Base-by-base conservation (phyloP, 2,329 filamentous ascomycete genomes). In the Ambrosiella xylebori region DNA sequence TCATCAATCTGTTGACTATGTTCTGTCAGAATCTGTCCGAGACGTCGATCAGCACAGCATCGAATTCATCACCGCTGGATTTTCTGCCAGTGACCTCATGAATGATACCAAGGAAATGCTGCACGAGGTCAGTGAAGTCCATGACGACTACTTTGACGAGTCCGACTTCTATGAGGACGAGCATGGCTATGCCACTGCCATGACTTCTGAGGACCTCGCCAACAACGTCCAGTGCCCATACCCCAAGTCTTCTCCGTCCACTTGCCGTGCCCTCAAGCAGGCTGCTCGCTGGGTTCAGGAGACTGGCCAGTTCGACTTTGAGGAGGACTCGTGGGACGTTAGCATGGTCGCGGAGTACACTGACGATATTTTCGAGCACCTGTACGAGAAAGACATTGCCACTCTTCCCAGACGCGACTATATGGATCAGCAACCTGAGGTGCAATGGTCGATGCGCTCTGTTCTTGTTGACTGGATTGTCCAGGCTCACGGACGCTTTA, bases 381-480 rank as follows among this genome's bases (percentile, higher is more conserved):
- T 53, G 68, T 66, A 64, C 58, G 66, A 61, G 36, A 49, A 53
- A 45, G 58, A 59, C 19, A 41, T 44, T 36, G 41, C 40, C 64
- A 86, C 96, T 81, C 76, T 90, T 45, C 93, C 93, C 1, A 90
- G 93, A 66, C 77, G 88, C 2, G 81, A 93, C 68, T 98, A 98
- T 75, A 98, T 98, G 91, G 88, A 95, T 62, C 83, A 86, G 63
- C 93, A 98, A 69, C 84, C 85, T n/a, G 91, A 97, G 70, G 94
- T 98, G 59, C 88, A 95, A 68, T 98, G 93, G 93, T 95, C 90
- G 2, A 98, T 97, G 93, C 88, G 93, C 52, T 85, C 89, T 5
- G 88, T 97, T 19, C 77, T 98, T 57, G 94, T 98, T 83, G 93
- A 97, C 70, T 98, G 93, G 93, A 77, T 98, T 49, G 86, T 97